Conservation (phyloP, 2,329 filamentous ascomycete genomes). For the Blastomyces emzantsi region DNA sequence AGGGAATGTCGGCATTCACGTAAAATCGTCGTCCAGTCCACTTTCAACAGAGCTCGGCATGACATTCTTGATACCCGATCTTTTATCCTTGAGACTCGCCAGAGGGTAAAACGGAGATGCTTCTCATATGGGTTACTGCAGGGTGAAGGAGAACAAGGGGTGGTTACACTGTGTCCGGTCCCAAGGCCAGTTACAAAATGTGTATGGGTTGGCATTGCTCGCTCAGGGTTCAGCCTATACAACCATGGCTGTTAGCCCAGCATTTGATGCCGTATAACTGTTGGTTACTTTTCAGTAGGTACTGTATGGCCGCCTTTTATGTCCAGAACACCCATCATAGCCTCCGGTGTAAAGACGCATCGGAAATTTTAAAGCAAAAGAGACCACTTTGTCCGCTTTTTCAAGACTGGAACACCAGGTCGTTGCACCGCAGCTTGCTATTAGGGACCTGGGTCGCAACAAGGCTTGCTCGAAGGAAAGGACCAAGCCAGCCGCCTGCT, state of each 20-base stretch:
- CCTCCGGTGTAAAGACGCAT: neutral
- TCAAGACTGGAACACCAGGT: neutral
- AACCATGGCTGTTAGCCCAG: neutral
- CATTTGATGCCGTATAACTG: slow-evolving; percentile 3
- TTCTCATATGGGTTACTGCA: slow-evolving; percentile 8
- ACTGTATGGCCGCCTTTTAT: neutral
- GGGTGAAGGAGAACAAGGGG: neutral
- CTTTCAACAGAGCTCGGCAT: neutral
- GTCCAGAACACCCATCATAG: neutral
- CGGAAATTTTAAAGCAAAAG: neutral
- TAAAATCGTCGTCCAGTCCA: neutral
- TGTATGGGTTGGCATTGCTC: neutral
- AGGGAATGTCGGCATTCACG: neutral
- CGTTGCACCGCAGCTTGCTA: neutral
- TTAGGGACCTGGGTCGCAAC: neutral
- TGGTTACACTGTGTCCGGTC: neutral
- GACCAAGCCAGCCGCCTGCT: neutral
- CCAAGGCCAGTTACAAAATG: neutral
- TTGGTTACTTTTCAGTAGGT: neutral
- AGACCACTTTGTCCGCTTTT: neutral
- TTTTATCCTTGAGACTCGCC: neutral
- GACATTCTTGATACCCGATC: neutral
- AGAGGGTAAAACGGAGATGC: neutral
- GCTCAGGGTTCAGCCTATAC: neutral
- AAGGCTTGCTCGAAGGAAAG: neutral